phyloP scores from a whole-genome alignment of 139 green algal genomes.

The Coelastrella sp. region DNA sequence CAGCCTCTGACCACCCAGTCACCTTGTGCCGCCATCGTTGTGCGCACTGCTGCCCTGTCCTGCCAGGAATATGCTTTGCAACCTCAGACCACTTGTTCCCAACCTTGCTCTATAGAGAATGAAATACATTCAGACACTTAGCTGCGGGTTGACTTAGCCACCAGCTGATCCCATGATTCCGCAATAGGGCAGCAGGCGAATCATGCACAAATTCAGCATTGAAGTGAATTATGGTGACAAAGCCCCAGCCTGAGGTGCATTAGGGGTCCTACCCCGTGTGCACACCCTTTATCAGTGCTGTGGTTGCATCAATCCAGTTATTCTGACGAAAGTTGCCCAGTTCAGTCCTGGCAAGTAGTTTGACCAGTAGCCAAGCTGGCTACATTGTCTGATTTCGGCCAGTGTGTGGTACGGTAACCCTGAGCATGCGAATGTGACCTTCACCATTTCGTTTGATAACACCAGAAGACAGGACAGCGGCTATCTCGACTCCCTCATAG shows the following conservation, averaged over 20 bases:
- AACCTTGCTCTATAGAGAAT: constrained; percentile 54
- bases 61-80: constrained; percentile 76
- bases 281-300: too few species aligned
- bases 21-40: constrained; percentile 92
- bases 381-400: too few species aligned
- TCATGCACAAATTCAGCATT: too few species aligned
- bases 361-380: neutral
- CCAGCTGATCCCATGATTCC: too few species aligned
- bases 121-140: neutral
- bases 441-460: neutral
- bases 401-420: too few species aligned
- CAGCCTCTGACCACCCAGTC: neutral
- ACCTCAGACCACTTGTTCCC: constrained; percentile 85
- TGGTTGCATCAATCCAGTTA: neutral
- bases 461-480: neutral
- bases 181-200: too few species aligned
- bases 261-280: too few species aligned
- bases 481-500: neutral
- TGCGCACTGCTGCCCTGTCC: constrained; percentile 89
- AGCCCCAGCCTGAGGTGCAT: too few species aligned
- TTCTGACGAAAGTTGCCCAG: neutral
- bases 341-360: neutral
- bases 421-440: too few species aligned
- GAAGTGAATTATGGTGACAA: too few species aligned
- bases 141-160: too few species aligned